Evolutionary conservation across 75 land plant species (phyloP).

Genomic region (Pseudotsuga menziesii): DNA sequence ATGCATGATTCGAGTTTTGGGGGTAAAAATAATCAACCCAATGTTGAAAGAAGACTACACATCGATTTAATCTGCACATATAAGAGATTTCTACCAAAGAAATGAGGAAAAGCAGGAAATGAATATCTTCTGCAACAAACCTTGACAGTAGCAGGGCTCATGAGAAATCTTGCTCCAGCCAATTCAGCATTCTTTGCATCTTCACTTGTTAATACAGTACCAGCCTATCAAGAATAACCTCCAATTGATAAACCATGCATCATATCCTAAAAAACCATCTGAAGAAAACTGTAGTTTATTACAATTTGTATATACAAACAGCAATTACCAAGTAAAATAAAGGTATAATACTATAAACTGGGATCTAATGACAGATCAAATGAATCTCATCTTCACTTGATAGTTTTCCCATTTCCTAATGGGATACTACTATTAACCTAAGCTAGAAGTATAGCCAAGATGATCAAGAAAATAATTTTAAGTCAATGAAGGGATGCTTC

Average conservation of each 20-base stretch:
- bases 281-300: neutral
- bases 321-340: neutral
- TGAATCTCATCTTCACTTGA: no score
- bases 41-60: no score
- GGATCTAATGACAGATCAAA: no score
- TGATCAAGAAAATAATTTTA: no score
- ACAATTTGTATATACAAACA: neutral
- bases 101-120: neutral
- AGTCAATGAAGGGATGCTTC: no score
- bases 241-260: neutral
- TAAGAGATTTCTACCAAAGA: no score
- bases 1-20: no score
- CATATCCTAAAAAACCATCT: neutral
- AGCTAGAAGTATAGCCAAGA: no score
- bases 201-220: slow-evolving; percentile 62
- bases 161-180: slow-evolving; percentile 77
- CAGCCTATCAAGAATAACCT: slow-evolving; percentile 42
- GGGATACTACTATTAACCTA: no score
- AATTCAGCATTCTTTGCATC: slow-evolving; percentile 67
- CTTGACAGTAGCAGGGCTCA: slow-evolving; percentile 77
- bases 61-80: no score
- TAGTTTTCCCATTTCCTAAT: no score
- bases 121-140: slow-evolving; percentile 19
- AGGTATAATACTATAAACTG: no score
- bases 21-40: neutral